phyloP scores from a whole-genome alignment of 2,329 filamentous ascomycete genomes.

The Xylaria hypoxylon region DNA sequence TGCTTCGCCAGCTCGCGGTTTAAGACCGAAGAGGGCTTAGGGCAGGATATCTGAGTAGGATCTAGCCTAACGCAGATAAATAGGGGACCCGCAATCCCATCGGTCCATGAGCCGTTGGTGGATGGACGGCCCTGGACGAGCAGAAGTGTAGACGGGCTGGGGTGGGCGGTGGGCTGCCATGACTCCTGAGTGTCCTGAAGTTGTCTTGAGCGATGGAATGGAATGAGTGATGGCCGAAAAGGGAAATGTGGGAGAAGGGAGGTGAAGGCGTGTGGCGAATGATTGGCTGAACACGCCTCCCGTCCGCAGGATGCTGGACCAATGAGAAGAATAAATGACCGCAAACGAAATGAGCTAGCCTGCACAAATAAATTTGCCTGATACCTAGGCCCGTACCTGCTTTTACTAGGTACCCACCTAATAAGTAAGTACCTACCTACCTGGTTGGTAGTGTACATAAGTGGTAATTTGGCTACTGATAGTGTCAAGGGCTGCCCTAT shows the following conservation, averaged over 20 bases:
- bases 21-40: constrained; percentile 15
- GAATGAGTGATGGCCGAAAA: constrained; percentile 16
- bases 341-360: constrained; percentile 35
- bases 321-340: constrained; percentile 16
- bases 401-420: no score
- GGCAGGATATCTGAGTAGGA: not conserved
- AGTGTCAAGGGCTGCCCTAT: no score
- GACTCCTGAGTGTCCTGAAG: constrained; percentile 20
- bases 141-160: not conserved
- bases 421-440: no score
- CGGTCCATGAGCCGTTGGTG: constrained; percentile 12
- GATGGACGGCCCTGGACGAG: not conserved
- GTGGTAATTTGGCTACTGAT: no score
- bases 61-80: constrained; percentile 14
- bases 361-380: constrained; percentile 6
- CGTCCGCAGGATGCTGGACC: constrained; percentile 15
- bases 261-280: not conserved
- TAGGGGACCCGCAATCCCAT: constrained; percentile 17
- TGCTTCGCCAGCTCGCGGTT: constrained; percentile 12
- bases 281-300: constrained; percentile 19
- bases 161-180: constrained; percentile 7
- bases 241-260: constrained; percentile 18
- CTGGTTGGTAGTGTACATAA: no score
- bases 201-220: constrained; percentile 12
- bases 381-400: not conserved